Base-by-base conservation (phyloP, 2,329 filamentous ascomycete species). In the Aspergillus phoenicis region DNA sequence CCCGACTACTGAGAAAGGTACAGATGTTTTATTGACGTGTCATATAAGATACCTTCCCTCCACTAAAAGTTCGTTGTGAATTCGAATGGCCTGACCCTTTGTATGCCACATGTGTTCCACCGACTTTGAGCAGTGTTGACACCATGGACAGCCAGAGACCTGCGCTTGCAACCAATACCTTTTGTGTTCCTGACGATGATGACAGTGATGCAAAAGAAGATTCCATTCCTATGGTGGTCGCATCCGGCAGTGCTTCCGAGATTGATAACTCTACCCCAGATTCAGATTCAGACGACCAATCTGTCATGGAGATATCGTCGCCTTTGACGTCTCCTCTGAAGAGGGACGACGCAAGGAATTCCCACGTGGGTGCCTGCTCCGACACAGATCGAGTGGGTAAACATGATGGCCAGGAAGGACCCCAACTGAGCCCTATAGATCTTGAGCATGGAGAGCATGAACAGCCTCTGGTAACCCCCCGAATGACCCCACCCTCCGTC, bases 151-250 rank as follows among this genome's bases (percentile, higher is more conserved):
- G 61, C n/a, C 63, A 56, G 30, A 57, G 51, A 15, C 11, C 38
- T 20, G n/a, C 7, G 24, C 33, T 17, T 30, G 47, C 70, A 2
- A 72, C 66, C 24, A 80, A 80, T 59, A 78, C 72, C 11, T 80
- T 79, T 60, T 70, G 69, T 52, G 76, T 78, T 7, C 77, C 78
- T 13, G 77, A 78, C 15, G 75, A 76, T 26, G 76, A 80, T 28
- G 75, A 75, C 38, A 69, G 73, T 52, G 57, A 67, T 5, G 69
- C 67, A 10, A 73, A 76, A 36, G 38, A 56, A 30, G 48, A 61
- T 24, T 41, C 51, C 22, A 38, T 43, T 26, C 57, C 61, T n/a
- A n/a, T 48, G 30, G 39, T 56, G 24, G 41, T 43, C 30, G 51
- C 47, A 10, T 36, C 49, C 11, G 65, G 59, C 5, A 54, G 39